These are phyloP conservation scores for Pseudevernia furfuracea DNA, from an alignment of 495 filamentous ascomycete genomes.

Conservation along the genomic window DNA sequence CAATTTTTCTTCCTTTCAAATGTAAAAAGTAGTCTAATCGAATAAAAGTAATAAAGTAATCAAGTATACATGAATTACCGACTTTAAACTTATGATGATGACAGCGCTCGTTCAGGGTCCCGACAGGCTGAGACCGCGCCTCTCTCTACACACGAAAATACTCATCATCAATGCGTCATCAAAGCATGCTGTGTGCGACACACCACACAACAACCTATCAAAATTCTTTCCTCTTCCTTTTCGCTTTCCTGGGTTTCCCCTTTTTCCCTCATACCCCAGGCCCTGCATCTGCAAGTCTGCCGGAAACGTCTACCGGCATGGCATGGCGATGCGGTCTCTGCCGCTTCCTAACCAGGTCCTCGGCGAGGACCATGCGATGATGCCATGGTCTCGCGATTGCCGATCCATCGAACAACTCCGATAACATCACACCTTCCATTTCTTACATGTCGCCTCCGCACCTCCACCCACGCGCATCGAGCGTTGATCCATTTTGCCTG, in stretches of 20 bases:
- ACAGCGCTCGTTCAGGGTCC: no score
- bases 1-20: no score
- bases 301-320: constrained; percentile 2
- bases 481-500: not conserved
- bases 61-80: no score
- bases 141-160: no score
- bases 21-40: no score
- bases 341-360: constrained; percentile 7
- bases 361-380: not conserved
- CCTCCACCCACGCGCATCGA: not conserved
- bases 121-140: no score
- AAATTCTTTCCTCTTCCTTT: no score
- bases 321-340: not conserved
- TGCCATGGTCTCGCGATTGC: not conserved
- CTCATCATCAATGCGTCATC: no score
- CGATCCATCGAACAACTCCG: not conserved
- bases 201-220: no score
- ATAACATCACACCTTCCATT: not conserved
- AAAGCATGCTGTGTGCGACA: no score
- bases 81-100: no score
- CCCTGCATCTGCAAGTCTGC: not conserved
- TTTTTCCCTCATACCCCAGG: not conserved
- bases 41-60: no score
- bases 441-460: not conserved
- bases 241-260: not conserved